Conservation (phyloP, 305 asterid species). For the Andrographis paniculata region DNA sequence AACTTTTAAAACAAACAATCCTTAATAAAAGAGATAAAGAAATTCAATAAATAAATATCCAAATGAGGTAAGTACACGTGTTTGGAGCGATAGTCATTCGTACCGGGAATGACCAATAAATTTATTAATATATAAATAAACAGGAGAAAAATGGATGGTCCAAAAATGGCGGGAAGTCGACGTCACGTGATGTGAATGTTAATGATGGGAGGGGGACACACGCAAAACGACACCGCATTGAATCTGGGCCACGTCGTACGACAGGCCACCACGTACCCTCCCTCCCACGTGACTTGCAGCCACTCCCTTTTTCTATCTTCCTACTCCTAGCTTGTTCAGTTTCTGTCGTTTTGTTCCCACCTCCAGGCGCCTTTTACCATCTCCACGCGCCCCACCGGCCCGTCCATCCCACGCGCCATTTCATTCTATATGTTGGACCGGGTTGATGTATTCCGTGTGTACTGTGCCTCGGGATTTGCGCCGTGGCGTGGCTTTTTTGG, state of each 20-base stretch:
- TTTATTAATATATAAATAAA: too few relatives aligned
- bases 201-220: not conserved
- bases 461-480: too few relatives aligned
- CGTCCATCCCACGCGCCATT: too few relatives aligned
- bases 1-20: too few relatives aligned
- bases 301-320: not conserved
- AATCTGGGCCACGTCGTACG: not conserved
- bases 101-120: too few relatives aligned
- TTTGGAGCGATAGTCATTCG: not conserved
- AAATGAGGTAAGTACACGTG: not conserved
- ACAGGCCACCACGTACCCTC: not conserved
- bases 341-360: not conserved
- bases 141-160: not conserved
- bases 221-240: not conserved
- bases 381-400: too few relatives aligned
- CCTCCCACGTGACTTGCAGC: conserved; percentile 1
- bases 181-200: conserved; percentile 1
- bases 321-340: not conserved
- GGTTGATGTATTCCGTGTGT: too few relatives aligned
- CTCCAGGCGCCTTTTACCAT: too few relatives aligned
- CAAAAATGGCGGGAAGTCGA: not conserved
- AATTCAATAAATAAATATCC: too few relatives aligned
- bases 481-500: too few relatives aligned
- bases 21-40: too few relatives aligned
- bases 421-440: too few relatives aligned